Percentiles rank a stretch among this genome's conserved stretches.
phyloP scores from a whole-genome alignment of 345 rosid species.

The Syzygium grande region DNA sequence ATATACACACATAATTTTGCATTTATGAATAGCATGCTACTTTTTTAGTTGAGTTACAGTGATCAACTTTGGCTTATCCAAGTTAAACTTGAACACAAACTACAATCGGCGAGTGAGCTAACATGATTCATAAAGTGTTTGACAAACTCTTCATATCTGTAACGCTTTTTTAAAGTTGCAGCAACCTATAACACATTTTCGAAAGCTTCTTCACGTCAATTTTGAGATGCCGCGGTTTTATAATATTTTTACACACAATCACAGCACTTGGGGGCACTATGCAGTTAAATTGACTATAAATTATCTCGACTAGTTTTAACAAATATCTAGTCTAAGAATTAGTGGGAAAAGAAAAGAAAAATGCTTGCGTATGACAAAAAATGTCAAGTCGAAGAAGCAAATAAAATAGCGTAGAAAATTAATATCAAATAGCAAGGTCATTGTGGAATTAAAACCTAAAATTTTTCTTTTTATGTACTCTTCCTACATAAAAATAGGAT shows the following conservation, averaged over 20 bases:
- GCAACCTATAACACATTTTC: neutral
- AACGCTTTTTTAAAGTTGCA: neutral
- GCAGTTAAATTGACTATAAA: neutral
- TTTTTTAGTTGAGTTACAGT: neutral
- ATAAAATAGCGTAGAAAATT: too few relatives aligned
- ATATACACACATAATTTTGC: too few relatives aligned
- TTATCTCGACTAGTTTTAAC: neutral
- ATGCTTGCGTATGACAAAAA: neutral
- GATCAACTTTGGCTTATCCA: neutral
- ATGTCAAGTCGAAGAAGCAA: neutral
- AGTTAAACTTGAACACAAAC: neutral
- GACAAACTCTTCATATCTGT: too few relatives aligned
- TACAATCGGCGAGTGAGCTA: neutral
- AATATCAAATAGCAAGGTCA: too few relatives aligned
- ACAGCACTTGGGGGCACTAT: neutral
- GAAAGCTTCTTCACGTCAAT: neutral
- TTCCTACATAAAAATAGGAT: too few relatives aligned
- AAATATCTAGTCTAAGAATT: neutral
- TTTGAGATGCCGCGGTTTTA: neutral
- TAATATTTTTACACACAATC: neutral
- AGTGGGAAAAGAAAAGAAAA: neutral
- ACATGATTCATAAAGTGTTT: neutral
- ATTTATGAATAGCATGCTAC: neutral
- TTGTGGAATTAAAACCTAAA: too few relatives aligned
- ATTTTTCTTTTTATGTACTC: too few relatives aligned